Base-by-base conservation (phyloP, 768 basidiomycete genomes). In the Pholiota microspora region DNA sequence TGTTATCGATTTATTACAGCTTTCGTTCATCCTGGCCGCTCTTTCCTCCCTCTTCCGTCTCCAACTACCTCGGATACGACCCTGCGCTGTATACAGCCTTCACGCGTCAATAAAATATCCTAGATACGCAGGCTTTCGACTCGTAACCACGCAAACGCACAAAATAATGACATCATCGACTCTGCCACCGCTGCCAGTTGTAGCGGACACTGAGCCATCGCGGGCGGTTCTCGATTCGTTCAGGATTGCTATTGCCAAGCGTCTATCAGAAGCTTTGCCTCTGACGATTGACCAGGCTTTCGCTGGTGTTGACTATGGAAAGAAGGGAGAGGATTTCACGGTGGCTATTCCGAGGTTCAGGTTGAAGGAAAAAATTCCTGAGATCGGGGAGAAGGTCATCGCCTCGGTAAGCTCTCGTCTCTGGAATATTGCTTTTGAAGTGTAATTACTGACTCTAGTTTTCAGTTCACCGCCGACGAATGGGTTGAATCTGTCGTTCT, bases 301-400 rank as follows among this genome's bases (percentile, higher is more conserved):
- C 70, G 68, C 79, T 21, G 94, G 91, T 18, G 88, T 97, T 0
- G 89, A 94, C 67, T 90, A 88, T 59, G 92, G 91, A 31, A 93
- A 95, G 73, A 95, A 95, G 71, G 92, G 90, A n/a, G 86, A 81
- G 40, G 96, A 98, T 72, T 94, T 97, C 62, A 89, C 89, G 0
- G 82, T 98, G 16, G 94, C 96, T 0, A 70, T 98, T 46, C 91
- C 94, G n/a, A 82, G 95, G 58, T 98, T 95, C 73, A 79, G 91
- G 52, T 73, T 96, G 23, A 85, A 86, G 7, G 93, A 85, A 16
- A 94, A 94, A 66, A 79, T 89, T 0, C 89, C 94, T 38, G 86
- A 88, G 28, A 76, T 89, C 15, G 93, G 89, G 0, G 73, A 80
- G 48, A 82, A 83, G 66, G 86, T 98, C 32, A 75, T 86, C n/a